These are phyloP conservation scores for Phytophthora kernoviae DNA, from an alignment of 352 stramenopile species.

Conservation along the genomic window DNA sequence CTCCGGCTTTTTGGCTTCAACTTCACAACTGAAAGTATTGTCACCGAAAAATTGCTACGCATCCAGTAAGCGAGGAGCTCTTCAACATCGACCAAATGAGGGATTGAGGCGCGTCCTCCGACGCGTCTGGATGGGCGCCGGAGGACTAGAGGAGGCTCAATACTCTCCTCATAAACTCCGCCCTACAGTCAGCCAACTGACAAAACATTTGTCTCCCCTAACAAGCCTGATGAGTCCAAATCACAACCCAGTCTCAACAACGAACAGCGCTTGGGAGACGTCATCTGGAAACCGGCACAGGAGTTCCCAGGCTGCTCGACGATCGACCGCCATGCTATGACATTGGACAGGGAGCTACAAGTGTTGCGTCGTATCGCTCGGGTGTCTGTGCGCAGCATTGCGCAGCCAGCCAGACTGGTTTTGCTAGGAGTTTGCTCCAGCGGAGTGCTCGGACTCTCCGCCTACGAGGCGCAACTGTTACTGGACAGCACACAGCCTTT, in stretches of 20 bases:
- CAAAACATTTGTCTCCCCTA: not conserved
- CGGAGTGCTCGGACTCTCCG: constrained; percentile 48
- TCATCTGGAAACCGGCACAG: constrained; percentile 62
- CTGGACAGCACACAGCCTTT: constrained; percentile 33
- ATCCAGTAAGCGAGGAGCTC: not conserved
- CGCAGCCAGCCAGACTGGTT: constrained; percentile 50
- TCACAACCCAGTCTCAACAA: constrained; percentile 13
- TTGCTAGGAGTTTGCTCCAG: constrained; percentile 53
- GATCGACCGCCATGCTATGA: constrained; percentile 42
- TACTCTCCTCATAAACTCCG: constrained; percentile 4
- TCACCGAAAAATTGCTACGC: not conserved
- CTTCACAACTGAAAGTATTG: not conserved
- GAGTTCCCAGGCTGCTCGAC: constrained; percentile 57
- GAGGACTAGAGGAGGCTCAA: constrained; percentile 5
- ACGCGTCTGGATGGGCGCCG: constrained; percentile 29
- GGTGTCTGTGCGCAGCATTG: constrained; percentile 48
- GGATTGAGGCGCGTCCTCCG: constrained; percentile 23
- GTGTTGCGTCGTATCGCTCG: constrained; percentile 50
- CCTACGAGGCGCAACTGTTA: constrained; percentile 55
- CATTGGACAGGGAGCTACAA: constrained; percentile 43
- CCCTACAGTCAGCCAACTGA: not conserved
- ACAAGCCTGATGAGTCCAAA: constrained; percentile 20
- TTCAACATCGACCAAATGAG: no score
- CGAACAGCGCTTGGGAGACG: constrained; percentile 48
- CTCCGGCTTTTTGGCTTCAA: not conserved